Evolutionary conservation across 2,329 filamentous ascomycete genomes (phyloP).

Genomic region (Nigrograna mackinnonii): DNA sequence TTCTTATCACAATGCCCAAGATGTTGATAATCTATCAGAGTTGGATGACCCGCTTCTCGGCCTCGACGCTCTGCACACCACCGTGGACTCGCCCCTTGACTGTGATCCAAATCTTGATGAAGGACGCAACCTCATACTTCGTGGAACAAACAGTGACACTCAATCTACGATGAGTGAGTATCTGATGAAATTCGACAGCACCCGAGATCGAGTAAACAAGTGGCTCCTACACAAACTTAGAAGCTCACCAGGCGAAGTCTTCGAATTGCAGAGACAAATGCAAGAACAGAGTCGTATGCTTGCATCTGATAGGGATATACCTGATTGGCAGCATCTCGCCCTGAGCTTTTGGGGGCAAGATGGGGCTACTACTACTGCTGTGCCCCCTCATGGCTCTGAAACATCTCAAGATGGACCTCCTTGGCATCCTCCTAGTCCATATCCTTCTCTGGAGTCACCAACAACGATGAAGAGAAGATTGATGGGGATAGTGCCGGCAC

Average conservation of each 20-base stretch:
- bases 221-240: constrained; percentile 20
- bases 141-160: constrained; percentile 6
- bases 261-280: constrained; percentile 9
- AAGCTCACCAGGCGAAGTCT: constrained; percentile 14
- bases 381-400: too few relatives aligned
- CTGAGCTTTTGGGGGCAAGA: too few relatives aligned
- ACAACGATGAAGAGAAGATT: too few relatives aligned
- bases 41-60: neutral
- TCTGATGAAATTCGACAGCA: constrained; percentile 14
- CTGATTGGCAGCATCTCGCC: too few relatives aligned
- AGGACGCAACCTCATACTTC: constrained; percentile 8
- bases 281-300: too few relatives aligned
- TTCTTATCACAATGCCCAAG: neutral
- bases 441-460: too few relatives aligned
- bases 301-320: too few relatives aligned
- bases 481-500: too few relatives aligned
- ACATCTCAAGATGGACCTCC: too few relatives aligned
- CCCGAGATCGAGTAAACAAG: constrained; percentile 13
- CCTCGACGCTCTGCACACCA: neutral
- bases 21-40: neutral
- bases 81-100: too few relatives aligned
- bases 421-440: too few relatives aligned
- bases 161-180: constrained; percentile 18
- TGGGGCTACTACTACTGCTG: too few relatives aligned
- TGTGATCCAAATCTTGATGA: constrained; percentile 5